Evolutionary conservation across 352 stramenopile genomes (phyloP).

Genomic region (Phytophthora podocarpi): DNA sequence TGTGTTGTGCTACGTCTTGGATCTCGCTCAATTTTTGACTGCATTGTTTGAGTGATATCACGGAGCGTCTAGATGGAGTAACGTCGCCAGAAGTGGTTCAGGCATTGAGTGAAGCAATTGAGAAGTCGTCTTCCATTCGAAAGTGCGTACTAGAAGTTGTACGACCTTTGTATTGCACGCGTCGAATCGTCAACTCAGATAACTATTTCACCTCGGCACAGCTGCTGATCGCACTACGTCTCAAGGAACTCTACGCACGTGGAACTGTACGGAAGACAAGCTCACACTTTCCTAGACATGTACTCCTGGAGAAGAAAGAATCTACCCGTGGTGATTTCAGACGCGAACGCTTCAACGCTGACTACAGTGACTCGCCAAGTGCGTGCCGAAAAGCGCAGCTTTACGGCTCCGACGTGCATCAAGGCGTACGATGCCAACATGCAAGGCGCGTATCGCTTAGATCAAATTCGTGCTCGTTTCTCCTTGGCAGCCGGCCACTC

Average conservation of each 20-base stretch:
- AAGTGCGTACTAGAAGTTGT: conserved; percentile 35
- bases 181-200: conserved; percentile 34
- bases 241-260: conserved; percentile 26
- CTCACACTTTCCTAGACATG: conserved; percentile 28
- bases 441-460: not conserved
- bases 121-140: conserved; percentile 1
- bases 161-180: conserved; percentile 18
- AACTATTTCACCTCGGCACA: conserved; percentile 46
- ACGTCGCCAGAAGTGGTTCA: not conserved
- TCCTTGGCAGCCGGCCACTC: not conserved
- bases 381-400: not conserved
- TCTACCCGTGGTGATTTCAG: conserved; percentile 18
- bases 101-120: conserved; percentile 4
- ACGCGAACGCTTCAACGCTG: conserved; percentile 18
- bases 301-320: conserved; percentile 22
- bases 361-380: conserved; percentile 21
- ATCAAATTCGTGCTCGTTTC: conserved; percentile 2
- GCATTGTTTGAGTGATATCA: conserved; percentile 26
- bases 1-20: conserved; percentile 30
- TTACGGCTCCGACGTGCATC: not conserved
- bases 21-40: conserved; percentile 33
- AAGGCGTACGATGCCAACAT: not conserved
- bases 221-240: conserved; percentile 21
- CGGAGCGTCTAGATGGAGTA: conserved; percentile 19
- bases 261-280: conserved; percentile 27